A percentile compares a stretch with the other conserved stretches of the same genome.
Evolutionary conservation across 441 rosid genomes (phyloP).

Genomic region (Gossypium davidsonii): DNA sequence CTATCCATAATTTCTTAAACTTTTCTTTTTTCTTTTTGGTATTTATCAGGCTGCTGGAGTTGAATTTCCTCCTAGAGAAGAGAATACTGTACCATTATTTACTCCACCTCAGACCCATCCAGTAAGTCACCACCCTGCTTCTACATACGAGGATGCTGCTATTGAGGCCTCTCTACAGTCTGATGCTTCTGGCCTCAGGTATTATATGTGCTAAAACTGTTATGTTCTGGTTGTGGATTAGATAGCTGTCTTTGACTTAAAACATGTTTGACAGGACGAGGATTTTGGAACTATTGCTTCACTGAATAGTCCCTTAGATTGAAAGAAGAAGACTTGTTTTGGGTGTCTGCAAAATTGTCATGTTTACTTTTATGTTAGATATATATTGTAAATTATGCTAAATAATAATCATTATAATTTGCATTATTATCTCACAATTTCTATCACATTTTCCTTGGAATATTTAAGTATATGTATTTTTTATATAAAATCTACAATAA

Average conservation of each 20-base stretch:
- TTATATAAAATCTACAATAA: neutral
- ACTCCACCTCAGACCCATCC: slow-evolving; percentile 98
- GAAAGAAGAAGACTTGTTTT: neutral
- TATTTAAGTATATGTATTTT: neutral
- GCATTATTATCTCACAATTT: neutral
- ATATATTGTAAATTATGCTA: neutral
- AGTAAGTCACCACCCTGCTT: slow-evolving; percentile 39
- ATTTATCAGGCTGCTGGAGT: slow-evolving; percentile 70
- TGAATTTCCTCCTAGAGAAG: slow-evolving; percentile 88
- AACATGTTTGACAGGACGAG: neutral
- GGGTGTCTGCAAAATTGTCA: neutral
- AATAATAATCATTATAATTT: neutral
- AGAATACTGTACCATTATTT: slow-evolving; percentile 72
- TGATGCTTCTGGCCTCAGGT: slow-evolving; percentile 85
- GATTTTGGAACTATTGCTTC: neutral
- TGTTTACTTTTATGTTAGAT: neutral
- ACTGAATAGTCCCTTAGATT: neutral
- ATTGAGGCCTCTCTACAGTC: slow-evolving; percentile 81
- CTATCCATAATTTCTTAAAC: neutral
- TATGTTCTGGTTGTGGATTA: neutral
- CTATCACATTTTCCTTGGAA: neutral
- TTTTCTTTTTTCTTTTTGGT: neutral
- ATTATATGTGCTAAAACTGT: neutral
- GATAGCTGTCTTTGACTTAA: neutral
- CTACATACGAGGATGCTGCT: slow-evolving; percentile 76